Evolutionary conservation across 2,329 filamentous ascomycete genomes (phyloP).

Genomic region (Phialophora verrucosa): DNA sequence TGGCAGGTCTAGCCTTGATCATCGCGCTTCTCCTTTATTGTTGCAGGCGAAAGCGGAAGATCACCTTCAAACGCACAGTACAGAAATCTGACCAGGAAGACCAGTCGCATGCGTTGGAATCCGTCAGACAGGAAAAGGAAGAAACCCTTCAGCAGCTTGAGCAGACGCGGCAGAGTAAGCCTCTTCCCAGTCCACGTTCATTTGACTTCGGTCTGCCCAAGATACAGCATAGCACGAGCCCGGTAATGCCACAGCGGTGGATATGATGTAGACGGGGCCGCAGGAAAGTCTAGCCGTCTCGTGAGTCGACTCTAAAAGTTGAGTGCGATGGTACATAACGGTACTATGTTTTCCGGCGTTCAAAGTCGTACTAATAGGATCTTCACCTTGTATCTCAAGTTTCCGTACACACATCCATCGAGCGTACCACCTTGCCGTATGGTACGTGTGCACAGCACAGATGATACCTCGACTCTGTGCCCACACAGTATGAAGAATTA

Average conservation of each 20-base stretch:
- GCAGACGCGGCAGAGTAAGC: conserved; percentile 5
- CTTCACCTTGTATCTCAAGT: background rate
- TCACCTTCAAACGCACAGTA: conserved; percentile 31
- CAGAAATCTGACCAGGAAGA: conserved; percentile 22
- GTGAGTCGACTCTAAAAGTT: background rate
- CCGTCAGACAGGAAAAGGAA: conserved; percentile 18
- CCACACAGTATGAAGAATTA: background rate
- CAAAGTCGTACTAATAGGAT: background rate
- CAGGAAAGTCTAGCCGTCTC: background rate
- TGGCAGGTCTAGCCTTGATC: conserved; percentile 33
- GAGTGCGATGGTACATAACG: background rate
- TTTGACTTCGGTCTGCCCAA: conserved; percentile 32
- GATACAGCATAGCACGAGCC: conserved; percentile 22
- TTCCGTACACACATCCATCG: background rate
- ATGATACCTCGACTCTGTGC: background rate
- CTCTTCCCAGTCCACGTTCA: conserved; percentile 22
- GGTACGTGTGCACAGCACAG: background rate
- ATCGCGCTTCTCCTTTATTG: conserved; percentile 29
- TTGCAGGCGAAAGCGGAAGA: conserved; percentile 26
- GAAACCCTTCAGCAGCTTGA: conserved; percentile 21
- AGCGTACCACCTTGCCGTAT: background rate
- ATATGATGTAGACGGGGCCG: conserved; percentile 7
- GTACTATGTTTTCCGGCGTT: background rate
- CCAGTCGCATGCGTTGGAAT: conserved; percentile 9
- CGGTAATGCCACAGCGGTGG: conserved; percentile 26